Base-by-base conservation (phyloP, 2,329 filamentous ascomycete species). In the Periconia sp. region DNA sequence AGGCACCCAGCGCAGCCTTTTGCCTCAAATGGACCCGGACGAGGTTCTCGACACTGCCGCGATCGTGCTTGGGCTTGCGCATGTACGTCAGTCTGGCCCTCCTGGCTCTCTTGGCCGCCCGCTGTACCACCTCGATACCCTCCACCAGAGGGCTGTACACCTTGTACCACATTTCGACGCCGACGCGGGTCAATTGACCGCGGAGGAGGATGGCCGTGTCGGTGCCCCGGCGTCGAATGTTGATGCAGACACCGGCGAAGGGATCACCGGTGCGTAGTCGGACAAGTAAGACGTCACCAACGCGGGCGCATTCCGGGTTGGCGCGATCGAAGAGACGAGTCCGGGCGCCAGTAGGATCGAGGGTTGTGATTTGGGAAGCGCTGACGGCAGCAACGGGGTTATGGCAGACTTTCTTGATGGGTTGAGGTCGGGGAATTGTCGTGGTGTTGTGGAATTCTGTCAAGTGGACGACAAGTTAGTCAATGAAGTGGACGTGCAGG, bases 111-210 rank as follows among this genome's bases (percentile, higher is more conserved):
- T 92, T 94, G 69, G 85, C 82, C 59, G 85, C 83, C 65, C 93
- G 82, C 84, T 96, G 91, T 74, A 97, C 90, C 65, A 99, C 88
- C 77, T 99, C 93, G 68, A 99, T 91, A 59, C 90, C 91, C 71
- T 89, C 86, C 31, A 97, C 88, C 70, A 90, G 89, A 56, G 93
- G 93, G 70, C 86, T 90, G 80, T 94, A 97, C 54, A 97, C 82
- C 81, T 99, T 99, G 77, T 90, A 92, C 87, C 91, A 96, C 91
- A 96, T 94, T 83, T 99, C 94, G 55, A 96, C 91, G 56, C 91
- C 90, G 7, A 95, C 85, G 64, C 90, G 85, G 62, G 91, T 92
- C 64, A 99, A 79, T 71, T 95, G 87, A 65, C 93, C 93, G 52
- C 94, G 85, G 55, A 99, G 81, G 55, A 96, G 78, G 51, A 99